Percentiles rank a stretch among this genome's conserved stretches.
Conservation (phyloP, 1,284 basidiomycete species). For the Tilletia horrida region DNA sequence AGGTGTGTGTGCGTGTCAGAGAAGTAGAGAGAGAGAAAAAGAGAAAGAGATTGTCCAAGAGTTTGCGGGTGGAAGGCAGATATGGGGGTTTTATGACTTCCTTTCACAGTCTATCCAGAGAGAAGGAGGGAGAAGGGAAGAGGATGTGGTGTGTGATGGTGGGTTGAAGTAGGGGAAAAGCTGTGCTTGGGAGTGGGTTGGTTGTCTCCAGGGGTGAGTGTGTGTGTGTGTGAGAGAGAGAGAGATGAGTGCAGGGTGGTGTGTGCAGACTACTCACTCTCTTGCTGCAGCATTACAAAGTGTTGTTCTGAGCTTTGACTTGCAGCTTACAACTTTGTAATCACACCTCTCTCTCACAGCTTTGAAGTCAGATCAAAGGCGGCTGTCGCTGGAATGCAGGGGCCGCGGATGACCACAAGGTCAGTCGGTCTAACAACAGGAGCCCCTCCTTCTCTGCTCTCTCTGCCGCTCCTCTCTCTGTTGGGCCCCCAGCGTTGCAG, state of each 20-base stretch:
- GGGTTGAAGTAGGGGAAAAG: too few species aligned
- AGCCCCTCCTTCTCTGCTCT: too few species aligned
- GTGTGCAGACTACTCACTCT: constrained; percentile 6
- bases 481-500: too few species aligned
- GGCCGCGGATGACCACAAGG: too few species aligned
- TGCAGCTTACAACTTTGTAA: too few species aligned
- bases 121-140: neutral
- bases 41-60: neutral
- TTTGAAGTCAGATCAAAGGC: too few species aligned
- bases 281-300: constrained; percentile 7
- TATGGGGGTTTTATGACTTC: neutral
- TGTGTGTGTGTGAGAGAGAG: neutral
- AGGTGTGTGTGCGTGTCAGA: neutral
- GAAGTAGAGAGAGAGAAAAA: neutral
- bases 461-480: too few species aligned
- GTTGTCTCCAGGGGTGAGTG: too few species aligned
- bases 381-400: too few species aligned
- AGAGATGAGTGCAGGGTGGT: neutral
- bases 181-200: too few species aligned
- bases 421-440: too few species aligned
- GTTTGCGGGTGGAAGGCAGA: neutral
- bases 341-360: too few species aligned
- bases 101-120: neutral
- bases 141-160: neutral
- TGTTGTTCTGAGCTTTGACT: neutral